Conservation (phyloP, 2,329 filamentous ascomycete genomes). For the Penicillium sp. region DNA sequence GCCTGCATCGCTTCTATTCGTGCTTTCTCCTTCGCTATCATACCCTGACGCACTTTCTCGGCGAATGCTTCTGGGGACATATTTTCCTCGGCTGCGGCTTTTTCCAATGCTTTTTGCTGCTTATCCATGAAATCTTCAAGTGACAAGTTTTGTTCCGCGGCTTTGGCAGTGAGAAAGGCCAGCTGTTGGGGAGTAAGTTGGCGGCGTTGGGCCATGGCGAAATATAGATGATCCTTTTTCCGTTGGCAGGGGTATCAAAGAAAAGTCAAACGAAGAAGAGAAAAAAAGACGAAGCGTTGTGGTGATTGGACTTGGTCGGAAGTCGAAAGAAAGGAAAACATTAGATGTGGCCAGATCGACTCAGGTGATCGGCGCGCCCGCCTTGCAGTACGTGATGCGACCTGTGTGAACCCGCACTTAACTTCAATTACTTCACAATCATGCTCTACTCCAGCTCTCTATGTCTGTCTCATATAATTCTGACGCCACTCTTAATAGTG, state of each 20-base stretch:
- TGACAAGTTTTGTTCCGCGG: too few relatives aligned
- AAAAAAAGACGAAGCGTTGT: background rate
- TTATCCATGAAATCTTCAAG: too few relatives aligned
- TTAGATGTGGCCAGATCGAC: slow-evolving; percentile 30
- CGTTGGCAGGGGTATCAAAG: background rate
- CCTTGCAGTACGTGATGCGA: slow-evolving; percentile 9
- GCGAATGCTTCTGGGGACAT: too few relatives aligned
- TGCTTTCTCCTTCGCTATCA: too few relatives aligned
- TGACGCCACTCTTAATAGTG: slow-evolving; percentile 34
- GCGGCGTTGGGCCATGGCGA: slow-evolving; percentile 39
- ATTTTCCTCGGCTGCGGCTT: too few relatives aligned
- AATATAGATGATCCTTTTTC: slow-evolving; percentile 4
- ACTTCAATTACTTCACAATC: background rate
- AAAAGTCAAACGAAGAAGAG: background rate
- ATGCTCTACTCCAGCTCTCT: background rate
- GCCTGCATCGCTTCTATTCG: slow-evolving; percentile 32
- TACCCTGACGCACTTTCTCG: too few relatives aligned
- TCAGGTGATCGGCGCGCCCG: slow-evolving; percentile 25
- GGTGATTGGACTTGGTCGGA: background rate
- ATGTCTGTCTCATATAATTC: slow-evolving; percentile 48
- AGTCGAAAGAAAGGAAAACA: slow-evolving; percentile 6
- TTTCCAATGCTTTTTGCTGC: too few relatives aligned
- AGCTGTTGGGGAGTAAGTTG: slow-evolving; percentile 78
- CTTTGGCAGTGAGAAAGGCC: too few relatives aligned
- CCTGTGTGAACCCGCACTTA: slow-evolving; percentile 1